phyloP scores from a whole-genome alignment of 352 stramenopile genomes.

The Phytopythium kandeliae region DNA sequence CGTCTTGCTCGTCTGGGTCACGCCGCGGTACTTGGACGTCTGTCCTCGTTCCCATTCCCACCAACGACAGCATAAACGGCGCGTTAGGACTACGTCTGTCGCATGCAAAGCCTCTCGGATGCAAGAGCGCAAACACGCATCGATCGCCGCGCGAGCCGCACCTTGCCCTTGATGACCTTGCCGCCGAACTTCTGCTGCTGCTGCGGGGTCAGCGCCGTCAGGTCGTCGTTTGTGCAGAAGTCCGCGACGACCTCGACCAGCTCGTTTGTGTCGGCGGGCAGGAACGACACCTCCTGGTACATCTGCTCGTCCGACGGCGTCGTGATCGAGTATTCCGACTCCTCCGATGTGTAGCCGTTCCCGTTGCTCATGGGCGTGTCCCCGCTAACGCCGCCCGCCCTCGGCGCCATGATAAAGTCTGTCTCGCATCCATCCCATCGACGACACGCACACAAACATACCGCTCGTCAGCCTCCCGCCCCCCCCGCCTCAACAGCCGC shows the following conservation, averaged over 20 bases:
- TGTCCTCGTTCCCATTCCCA: slow-evolving; percentile 8
- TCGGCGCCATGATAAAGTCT: slow-evolving; percentile 42
- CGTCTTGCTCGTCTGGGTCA: slow-evolving; percentile 84
- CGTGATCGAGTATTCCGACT: slow-evolving; percentile 73
- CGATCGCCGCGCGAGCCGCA: slow-evolving; percentile 8
- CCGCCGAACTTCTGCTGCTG: slow-evolving; percentile 48
- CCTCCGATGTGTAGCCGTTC: slow-evolving; percentile 81
- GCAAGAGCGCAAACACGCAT: not conserved
- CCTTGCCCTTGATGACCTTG: slow-evolving; percentile 83
- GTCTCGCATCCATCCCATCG: not conserved
- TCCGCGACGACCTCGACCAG: slow-evolving; percentile 57
- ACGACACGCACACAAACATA: not conserved
- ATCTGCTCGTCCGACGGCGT: slow-evolving; percentile 68
- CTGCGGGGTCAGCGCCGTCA: slow-evolving; percentile 31
- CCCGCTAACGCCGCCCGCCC: slow-evolving; percentile 16
- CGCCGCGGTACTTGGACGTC: slow-evolving; percentile 85
- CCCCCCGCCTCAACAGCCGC: not conserved
- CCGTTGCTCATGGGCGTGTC: slow-evolving; percentile 50
- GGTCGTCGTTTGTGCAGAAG: slow-evolving; percentile 38
- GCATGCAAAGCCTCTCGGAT: not conserved
- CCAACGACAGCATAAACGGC: not conserved
- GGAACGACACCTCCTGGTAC: slow-evolving; percentile 72
- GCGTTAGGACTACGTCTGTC: not conserved
- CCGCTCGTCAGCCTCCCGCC: slow-evolving; percentile 1
- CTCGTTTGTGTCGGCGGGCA: slow-evolving; percentile 55